Evolutionary conservation across 257 asterid species (phyloP), one percentile per base, ranked within the genome.

Genomic region (Striga asiatica): DNA sequence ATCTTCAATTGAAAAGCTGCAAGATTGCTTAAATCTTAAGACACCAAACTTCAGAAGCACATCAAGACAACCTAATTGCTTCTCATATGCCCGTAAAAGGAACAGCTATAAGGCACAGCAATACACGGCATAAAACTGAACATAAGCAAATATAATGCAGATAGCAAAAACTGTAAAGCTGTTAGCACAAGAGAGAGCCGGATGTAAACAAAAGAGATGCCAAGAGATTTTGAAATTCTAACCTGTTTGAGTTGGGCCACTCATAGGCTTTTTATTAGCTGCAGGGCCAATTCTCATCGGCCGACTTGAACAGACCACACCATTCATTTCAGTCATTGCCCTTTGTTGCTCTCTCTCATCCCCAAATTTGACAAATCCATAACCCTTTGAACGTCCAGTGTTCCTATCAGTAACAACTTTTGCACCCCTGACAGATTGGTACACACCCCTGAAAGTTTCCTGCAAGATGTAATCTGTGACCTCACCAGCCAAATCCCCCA

Each of bases 221-320:
- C 20, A 60, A 34, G 12, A 8, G 43, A 27, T 20, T 8, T 10
- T 14, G 23, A 50, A 20, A 51, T 51, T 51, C 77, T 68, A 66
- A 87, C 96, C 83, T 56, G 74, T 76, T 71, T 73, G 92, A 38
- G 79, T 50, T 13, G 70, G 70, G 19, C 70, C 64, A 58, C 71
- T 55, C 68, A 76, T 66, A 19, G 88, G 78, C 62, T 84, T 87
- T 54, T 79, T 87, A 75, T 77, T 87, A 20, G 96, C 89, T 16
- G 96, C 94, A 17, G 96, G 89, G 9, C 94, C 96, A 64, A 83
- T 71, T 68, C 94, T 76, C 96, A 87, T 87, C 18, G 96, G 81
- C 81, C 96, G 81, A 54, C 86, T 66, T 18, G 92, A 83, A 61
- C 96, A 87, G 51, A 71, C 69, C 29, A 74, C 75, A 2, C 96